Percentiles rank a stretch among this genome's conserved stretches.
These are phyloP conservation scores for Arthrobotrys conoides DNA, from an alignment of 2,329 filamentous ascomycete genomes.

Conservation along the genomic window DNA sequence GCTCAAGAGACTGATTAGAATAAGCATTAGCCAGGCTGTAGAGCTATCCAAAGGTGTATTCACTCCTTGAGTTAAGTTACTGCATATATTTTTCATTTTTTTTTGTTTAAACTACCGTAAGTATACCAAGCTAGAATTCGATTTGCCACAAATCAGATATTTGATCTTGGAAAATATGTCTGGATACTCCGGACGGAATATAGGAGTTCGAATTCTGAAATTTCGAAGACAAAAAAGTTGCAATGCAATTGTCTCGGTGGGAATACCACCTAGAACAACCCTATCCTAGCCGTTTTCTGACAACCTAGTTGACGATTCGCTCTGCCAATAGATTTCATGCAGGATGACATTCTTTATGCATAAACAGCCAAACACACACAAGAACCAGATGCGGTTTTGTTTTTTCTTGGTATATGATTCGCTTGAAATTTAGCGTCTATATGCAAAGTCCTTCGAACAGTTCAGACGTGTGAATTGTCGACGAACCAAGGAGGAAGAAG, in stretches of 20 bases:
- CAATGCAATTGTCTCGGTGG: slow-evolving; percentile 18
- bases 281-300: slow-evolving; percentile 49
- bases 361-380: slow-evolving; percentile 54
- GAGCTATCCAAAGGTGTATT: neutral
- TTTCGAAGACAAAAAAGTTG: slow-evolving; percentile 19
- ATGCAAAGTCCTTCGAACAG: slow-evolving; percentile 52
- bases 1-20: neutral
- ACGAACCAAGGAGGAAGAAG: slow-evolving; percentile 37
- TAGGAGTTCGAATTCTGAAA: slow-evolving; percentile 1
- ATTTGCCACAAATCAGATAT: neutral
- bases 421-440: slow-evolving; percentile 38
- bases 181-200: neutral
- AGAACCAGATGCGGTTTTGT: slow-evolving; percentile 54
- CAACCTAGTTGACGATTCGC: slow-evolving; percentile 52
- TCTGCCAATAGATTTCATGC: slow-evolving; percentile 38
- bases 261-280: slow-evolving; percentile 23
- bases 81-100: too few species aligned
- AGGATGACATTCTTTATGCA: slow-evolving; percentile 61
- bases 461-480: slow-evolving; percentile 60
- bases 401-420: slow-evolving; percentile 54
- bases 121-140: neutral
- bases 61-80: too few species aligned
- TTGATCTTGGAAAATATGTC: neutral
- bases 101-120: too few species aligned
- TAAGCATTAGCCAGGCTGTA: neutral